Conservation (phyloP, 78 protist genomes). For the Monocercomonoides exilis region DNA sequence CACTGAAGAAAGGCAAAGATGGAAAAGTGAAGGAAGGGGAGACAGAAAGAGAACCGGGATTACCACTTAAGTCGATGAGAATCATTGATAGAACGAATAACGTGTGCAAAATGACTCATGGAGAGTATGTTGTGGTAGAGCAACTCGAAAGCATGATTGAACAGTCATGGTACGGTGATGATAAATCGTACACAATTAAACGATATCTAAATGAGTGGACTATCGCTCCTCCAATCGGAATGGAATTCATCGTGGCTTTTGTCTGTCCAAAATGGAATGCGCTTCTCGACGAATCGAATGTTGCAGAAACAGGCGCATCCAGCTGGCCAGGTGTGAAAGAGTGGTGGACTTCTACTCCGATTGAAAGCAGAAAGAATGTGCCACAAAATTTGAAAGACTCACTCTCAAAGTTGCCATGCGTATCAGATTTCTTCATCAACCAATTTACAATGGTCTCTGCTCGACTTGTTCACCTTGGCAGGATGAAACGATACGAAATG, state of each 20-base stretch:
- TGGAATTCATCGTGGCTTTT: not conserved
- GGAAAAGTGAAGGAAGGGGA: too few species aligned
- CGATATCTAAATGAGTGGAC: not conserved
- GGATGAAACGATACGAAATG: not conserved
- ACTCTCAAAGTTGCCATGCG: too few species aligned
- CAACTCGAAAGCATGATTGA: too few species aligned
- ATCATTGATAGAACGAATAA: slow-evolving; percentile 6
- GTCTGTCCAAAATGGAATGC: not conserved
- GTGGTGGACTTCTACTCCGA: too few species aligned
- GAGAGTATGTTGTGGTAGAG: not conserved
- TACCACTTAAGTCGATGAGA: too few species aligned
- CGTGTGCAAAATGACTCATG: slow-evolving; percentile 6
- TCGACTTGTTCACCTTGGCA: too few species aligned
- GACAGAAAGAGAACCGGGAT: not conserved
- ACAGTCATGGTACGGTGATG: too few species aligned
- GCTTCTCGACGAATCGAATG: not conserved
- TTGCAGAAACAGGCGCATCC: not conserved
- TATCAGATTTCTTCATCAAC: too few species aligned
- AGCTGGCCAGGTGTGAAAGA: not conserved
- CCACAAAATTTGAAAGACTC: too few species aligned
- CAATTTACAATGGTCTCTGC: too few species aligned
- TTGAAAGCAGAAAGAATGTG: too few species aligned
- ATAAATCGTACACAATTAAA: not conserved
- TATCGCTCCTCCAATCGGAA: not conserved
- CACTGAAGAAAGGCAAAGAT: too few species aligned